These are phyloP conservation scores for Salvia sclarea DNA, from an alignment of 305 asterid genomes.

Conservation along the genomic window DNA sequence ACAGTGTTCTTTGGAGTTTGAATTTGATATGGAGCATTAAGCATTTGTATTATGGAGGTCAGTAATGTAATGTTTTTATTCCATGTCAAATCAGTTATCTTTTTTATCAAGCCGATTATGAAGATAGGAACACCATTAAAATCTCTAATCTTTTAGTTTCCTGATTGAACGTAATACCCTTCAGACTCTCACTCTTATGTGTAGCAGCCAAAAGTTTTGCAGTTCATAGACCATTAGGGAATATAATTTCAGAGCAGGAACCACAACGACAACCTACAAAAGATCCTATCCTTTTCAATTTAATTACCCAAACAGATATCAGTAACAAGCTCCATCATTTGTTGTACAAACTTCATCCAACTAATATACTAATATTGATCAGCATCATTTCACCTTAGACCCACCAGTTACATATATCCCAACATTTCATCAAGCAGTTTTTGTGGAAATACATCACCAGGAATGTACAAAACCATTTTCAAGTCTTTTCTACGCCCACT, in stretches of 20 bases:
- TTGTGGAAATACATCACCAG: not conserved
- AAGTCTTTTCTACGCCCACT: not conserved
- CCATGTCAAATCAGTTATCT: slow-evolving; percentile 6
- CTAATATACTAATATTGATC: not conserved
- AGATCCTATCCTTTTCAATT: not conserved
- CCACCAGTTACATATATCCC: not conserved
- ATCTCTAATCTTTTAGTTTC: not conserved
- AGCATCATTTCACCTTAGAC: not conserved
- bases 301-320: not conserved
- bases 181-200: not conserved
- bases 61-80: slow-evolving; percentile 14
- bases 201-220: not conserved
- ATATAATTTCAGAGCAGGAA: not conserved
- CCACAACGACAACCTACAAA: not conserved
- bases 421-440: not conserved
- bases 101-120: slow-evolving; percentile 7
- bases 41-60: slow-evolving; percentile 25
- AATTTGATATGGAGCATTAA: slow-evolving; percentile 17
- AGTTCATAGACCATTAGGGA: slow-evolving; percentile 1
- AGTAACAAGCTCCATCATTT: not conserved
- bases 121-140: not conserved
- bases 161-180: not conserved
- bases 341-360: not conserved
- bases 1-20: slow-evolving; percentile 2
- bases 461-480: not conserved